Evolutionary conservation across 2,329 filamentous ascomycete genomes (phyloP).

Genomic region (Clarireedia sp.): DNA sequence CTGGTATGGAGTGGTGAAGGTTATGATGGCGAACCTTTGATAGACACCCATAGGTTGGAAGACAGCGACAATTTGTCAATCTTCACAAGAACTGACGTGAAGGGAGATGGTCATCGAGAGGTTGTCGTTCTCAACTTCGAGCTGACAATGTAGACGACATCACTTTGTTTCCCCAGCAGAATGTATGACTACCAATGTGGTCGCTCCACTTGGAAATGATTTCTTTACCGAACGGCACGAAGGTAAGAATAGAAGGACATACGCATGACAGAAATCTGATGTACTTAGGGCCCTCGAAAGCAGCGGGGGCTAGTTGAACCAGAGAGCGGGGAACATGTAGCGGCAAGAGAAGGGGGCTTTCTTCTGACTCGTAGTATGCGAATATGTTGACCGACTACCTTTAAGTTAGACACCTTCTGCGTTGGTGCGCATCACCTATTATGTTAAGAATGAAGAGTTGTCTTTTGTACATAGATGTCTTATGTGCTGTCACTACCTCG

Average conservation of each 20-base stretch:
- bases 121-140: slow-evolving; percentile 21
- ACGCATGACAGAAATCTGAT: no score
- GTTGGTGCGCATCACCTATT: no score
- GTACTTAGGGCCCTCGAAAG: no score
- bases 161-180: not conserved
- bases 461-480: no score
- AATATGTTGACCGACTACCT: no score
- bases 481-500: no score
- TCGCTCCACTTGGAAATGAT: not conserved
- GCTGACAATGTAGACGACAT: not conserved
- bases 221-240: slow-evolving; percentile 92
- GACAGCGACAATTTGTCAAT: slow-evolving; percentile 17
- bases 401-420: no score
- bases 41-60: slow-evolving; percentile 20
- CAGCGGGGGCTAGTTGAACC: no score
- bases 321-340: no score
- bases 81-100: slow-evolving; percentile 17
- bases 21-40: slow-evolving; percentile 22
- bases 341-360: no score
- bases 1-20: slow-evolving; percentile 17
- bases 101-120: slow-evolving; percentile 5
- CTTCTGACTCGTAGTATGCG: no score
- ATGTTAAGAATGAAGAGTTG: no score
- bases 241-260: slow-evolving; percentile 41
- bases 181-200: not conserved